A percentile compares a stretch with the other conserved stretches of the same genome.
Conservation (phyloP, 2,329 filamentous ascomycete species). For the Trematosphaeria pertusa region DNA sequence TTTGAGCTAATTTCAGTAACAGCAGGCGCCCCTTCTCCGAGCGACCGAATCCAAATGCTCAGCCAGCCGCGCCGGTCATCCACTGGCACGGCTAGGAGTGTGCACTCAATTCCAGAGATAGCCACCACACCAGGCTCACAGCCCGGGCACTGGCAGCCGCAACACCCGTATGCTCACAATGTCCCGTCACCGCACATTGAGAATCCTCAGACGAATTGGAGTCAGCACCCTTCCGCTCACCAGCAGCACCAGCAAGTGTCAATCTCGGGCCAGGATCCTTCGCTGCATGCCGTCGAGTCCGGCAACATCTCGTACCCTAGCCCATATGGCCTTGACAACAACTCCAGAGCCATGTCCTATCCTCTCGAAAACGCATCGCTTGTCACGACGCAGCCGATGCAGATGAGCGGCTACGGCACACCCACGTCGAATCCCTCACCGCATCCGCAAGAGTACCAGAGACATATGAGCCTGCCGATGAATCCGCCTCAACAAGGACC, state of each 20-base stretch:
- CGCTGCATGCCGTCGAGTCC: constrained; percentile 39
- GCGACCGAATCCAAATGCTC: constrained; percentile 48
- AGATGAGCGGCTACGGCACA: constrained; percentile 46
- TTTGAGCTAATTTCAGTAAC: constrained; percentile 33
- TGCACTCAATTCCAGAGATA: constrained; percentile 46
- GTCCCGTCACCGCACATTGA: constrained; percentile 47
- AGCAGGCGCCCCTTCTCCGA: constrained; percentile 46
- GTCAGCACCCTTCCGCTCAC: constrained; percentile 40
- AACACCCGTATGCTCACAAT: constrained; percentile 42
- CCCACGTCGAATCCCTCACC: constrained; percentile 47
- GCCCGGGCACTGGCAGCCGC: constrained; percentile 45
- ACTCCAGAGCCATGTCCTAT: constrained; percentile 48
- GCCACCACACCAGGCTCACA: constrained; percentile 45
- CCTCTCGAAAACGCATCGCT: constrained; percentile 46
- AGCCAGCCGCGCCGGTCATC: constrained; percentile 47
- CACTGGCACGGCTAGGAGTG: constrained; percentile 46
- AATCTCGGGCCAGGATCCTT: constrained; percentile 41
- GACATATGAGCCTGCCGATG: constrained; percentile 47
- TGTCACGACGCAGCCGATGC: constrained; percentile 46
- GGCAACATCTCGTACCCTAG: constrained; percentile 42
- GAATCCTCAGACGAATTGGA: constrained; percentile 40
- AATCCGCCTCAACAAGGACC: constrained; percentile 32
- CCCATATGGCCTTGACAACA: constrained; percentile 47
- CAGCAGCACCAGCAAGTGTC: constrained; percentile 43
- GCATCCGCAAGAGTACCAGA: constrained; percentile 45